Conservation (phyloP, 208 protist genomes). For the Crithidia thermophila region DNA sequence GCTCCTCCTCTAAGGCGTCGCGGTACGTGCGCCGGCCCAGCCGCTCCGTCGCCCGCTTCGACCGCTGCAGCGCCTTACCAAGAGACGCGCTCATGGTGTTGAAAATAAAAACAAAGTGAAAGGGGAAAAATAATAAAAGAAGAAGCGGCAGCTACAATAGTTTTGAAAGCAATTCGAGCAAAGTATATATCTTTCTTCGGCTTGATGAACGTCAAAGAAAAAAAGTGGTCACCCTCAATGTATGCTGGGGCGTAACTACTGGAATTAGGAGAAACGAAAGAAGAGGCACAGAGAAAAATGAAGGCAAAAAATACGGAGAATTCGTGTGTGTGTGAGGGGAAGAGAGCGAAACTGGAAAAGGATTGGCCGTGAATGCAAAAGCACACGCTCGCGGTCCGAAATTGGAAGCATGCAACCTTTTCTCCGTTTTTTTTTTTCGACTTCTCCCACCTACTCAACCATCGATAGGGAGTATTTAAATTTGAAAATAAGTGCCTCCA, state of each 20-base stretch:
- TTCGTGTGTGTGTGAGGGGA: too few relatives aligned
- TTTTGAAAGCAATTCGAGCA: conserved; percentile 5
- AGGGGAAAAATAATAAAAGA: neutral
- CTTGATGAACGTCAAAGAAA: too few relatives aligned
- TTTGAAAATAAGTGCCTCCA: too few relatives aligned
- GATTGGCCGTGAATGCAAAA: too few relatives aligned
- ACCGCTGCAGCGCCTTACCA: conserved; percentile 79
- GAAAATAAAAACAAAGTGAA: neutral
- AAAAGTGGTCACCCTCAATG: too few relatives aligned
- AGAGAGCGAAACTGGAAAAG: neutral
- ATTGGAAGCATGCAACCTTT: too few relatives aligned
- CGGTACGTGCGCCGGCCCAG: conserved; percentile 48
- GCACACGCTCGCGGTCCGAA: too few relatives aligned
- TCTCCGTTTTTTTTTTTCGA: too few relatives aligned
- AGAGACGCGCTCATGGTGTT: conserved; percentile 53
- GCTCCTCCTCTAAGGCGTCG: conserved; percentile 53
- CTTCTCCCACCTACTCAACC: too few relatives aligned
- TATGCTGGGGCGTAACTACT: neutral
- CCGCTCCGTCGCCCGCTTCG: conserved; percentile 52
- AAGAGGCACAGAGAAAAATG: conserved; percentile 7
- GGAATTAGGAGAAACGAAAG: conserved; percentile 11
- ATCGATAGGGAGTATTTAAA: too few relatives aligned
- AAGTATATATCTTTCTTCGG: too few relatives aligned
- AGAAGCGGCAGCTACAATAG: neutral
- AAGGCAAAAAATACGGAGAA: neutral